Evolutionary conservation across 2,329 filamentous ascomycete species (phyloP).

Genomic region (Exophiala spinifera): DNA sequence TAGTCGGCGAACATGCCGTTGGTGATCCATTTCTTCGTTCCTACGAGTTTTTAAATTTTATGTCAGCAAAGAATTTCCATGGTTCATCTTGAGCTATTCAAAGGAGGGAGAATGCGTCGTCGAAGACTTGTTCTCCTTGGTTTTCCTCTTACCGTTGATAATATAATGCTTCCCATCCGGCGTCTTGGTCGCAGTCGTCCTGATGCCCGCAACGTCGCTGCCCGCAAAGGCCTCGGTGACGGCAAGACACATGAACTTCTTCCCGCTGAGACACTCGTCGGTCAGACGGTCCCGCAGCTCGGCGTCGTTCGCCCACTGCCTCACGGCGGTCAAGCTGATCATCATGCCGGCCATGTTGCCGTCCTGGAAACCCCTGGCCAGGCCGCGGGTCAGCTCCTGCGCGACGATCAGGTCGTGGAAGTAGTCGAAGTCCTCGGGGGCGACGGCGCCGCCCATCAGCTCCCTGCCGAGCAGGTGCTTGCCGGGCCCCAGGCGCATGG

Average conservation of each 20-base stretch:
- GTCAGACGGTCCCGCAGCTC: conserved; percentile 63
- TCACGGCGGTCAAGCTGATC: conserved; percentile 62
- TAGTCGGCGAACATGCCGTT: conserved; percentile 70
- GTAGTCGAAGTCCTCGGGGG: conserved; percentile 72
- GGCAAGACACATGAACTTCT: conserved; percentile 69
- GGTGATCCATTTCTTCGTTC: conserved; percentile 77
- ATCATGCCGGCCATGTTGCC: conserved; percentile 67
- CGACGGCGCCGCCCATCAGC: conserved; percentile 58
- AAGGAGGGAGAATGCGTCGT: too few species aligned
- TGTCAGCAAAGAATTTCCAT: too few species aligned
- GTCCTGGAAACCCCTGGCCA: conserved; percentile 78
- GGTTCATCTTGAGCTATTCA: too few species aligned
- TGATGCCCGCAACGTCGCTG: conserved; percentile 69
- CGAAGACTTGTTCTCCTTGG: too few species aligned
- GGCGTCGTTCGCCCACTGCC: conserved; percentile 64
- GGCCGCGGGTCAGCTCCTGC: conserved; percentile 67
- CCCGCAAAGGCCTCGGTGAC: conserved; percentile 76
- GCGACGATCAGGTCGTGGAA: conserved; percentile 68
- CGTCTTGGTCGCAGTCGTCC: conserved; percentile 62
- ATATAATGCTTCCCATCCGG: conserved; percentile 64
- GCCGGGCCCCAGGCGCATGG: conserved; percentile 66
- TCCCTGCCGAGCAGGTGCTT: conserved; percentile 63
- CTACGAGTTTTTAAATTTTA: conserved; percentile 44
- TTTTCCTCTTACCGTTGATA: conserved; percentile 37
- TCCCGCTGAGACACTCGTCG: conserved; percentile 64